Percentiles rank a stretch among this genome's conserved stretches.
Evolutionary conservation across 2,329 filamentous ascomycete species (phyloP).

Genomic region (Claviceps paspali): DNA sequence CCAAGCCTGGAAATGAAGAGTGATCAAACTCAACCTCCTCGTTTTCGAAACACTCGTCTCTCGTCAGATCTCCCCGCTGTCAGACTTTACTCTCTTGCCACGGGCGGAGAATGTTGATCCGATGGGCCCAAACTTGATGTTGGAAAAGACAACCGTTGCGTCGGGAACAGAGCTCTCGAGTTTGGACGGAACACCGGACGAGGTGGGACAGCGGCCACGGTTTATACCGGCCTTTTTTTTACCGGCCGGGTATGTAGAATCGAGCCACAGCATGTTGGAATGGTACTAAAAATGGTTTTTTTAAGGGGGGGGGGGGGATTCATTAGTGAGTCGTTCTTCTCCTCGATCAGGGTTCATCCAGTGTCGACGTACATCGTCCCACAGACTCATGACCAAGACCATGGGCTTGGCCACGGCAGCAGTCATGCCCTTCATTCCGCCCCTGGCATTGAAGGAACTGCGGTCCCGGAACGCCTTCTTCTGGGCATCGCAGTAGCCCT

Average conservation of each 20-base stretch:
- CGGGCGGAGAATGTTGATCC: slow-evolving; percentile 40
- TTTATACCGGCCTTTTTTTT: background rate
- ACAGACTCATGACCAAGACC: slow-evolving; percentile 36
- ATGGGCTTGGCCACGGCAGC: slow-evolving; percentile 24
- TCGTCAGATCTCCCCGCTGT: too few species aligned
- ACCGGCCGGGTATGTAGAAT: background rate
- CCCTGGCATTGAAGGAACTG: slow-evolving; percentile 36
- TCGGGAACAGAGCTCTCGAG: slow-evolving; percentile 31
- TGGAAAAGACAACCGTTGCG: slow-evolving; percentile 40
- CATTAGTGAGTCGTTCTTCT: too few species aligned
- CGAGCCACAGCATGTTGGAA: slow-evolving; percentile 38
- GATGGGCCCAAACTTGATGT: slow-evolving; percentile 42
- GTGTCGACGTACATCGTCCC: slow-evolving; percentile 37
- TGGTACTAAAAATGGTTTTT: too few species aligned
- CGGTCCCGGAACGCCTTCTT: slow-evolving; percentile 41
- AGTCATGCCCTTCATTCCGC: slow-evolving; percentile 43
- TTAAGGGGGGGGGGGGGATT: too few species aligned
- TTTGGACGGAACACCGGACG: slow-evolving; percentile 11
- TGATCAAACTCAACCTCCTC: too few species aligned
- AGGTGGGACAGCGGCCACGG: slow-evolving; percentile 16
- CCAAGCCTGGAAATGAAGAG: too few species aligned
- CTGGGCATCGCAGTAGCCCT: slow-evolving; percentile 41
- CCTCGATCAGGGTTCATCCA: too few species aligned
- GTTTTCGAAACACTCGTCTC: too few species aligned
- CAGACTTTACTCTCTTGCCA: slow-evolving; percentile 1